Base-by-base conservation (phyloP, 495 filamentous ascomycete genomes). In the Neurospora tetrasperma region DNA sequence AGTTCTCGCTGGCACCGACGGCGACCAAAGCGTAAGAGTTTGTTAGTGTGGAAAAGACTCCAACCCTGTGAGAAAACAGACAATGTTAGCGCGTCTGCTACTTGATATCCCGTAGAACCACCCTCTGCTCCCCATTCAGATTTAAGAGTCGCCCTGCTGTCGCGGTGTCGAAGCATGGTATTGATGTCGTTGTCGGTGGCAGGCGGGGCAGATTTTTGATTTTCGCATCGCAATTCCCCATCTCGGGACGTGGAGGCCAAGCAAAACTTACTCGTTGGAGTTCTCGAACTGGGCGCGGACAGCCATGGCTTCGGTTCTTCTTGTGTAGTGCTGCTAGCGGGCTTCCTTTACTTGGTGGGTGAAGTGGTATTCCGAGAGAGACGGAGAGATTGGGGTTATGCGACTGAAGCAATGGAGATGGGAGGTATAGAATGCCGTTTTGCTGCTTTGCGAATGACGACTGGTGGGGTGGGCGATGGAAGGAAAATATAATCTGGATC, bases 21-120 rank as follows among this genome's bases (percentile, higher is more conserved):
- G 96, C 95, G 75, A 97, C 93, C 75, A 99, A 84, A 73, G 93
- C 92, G 82, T 96, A 99, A 70, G 94, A 94, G 82, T 99, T 99
- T 75, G 96, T 99, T 77, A 99, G 90, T 73, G 93, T 97, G 66
- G 94, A 84, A 80, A 99, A 99, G 76, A 98, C 96, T 82, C 96
- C 96, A 79, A 99, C 94, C 82, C 95, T 98, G 78, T 62, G 54
- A 18, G 27, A 35, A 18, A 66, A 66, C 8, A 20, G 48, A 31
- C 43, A 66, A 35, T 35, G 54, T 66, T 27, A 66, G 54, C 54
- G 35, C 12, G 12, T 66, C 54, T 66, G 27, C 18, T 38, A 2
- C 31, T 66, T 38, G 12, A 16, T 18, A 66, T 66, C 54, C 54
- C 14, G 12, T 16, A 18, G 35, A 27, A 31, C 54, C 27, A 66